Conservation (phyloP, 306 rosid genomes). For the Lagenaria siceraria region DNA sequence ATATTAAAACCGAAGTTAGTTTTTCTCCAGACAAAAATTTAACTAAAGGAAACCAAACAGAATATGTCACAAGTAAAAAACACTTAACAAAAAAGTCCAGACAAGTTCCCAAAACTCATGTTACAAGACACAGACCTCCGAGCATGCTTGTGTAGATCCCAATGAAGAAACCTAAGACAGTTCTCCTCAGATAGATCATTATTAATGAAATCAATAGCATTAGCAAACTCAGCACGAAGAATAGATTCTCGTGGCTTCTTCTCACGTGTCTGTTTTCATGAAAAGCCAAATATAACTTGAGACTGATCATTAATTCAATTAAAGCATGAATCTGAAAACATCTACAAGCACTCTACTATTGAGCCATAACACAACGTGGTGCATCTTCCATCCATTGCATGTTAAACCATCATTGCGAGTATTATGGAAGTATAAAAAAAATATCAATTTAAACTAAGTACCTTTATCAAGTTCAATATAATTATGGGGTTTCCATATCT, state of each 20-base stretch:
- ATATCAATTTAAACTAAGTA: conserved; percentile 6
- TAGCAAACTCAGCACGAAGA: conserved; percentile 72
- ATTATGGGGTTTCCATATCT: conserved; percentile 94
- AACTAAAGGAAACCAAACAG: neutral
- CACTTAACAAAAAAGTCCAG: neutral
- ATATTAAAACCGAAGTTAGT: neutral
- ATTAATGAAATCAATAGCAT: conserved; percentile 74
- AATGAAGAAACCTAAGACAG: conserved; percentile 69
- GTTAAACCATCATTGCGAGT: neutral
- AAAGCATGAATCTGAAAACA: neutral
- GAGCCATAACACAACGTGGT: neutral
- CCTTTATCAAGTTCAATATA: conserved; percentile 93
- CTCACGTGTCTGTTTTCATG: conserved; percentile 50
- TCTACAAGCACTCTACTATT: neutral
- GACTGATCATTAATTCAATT: neutral
- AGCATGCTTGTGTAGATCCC: conserved; percentile 83
- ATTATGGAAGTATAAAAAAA: neutral
- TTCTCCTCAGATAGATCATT: conserved; percentile 39
- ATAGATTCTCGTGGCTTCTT: conserved; percentile 86
- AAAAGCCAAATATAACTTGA: neutral
- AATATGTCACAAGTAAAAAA: neutral
- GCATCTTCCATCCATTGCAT: neutral
- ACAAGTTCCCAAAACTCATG: conserved; percentile 19
- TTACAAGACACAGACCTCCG: conserved; percentile 23
- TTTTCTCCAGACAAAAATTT: neutral